phyloP scores from a whole-genome alignment of 129 eudicot species.

The Dittrichia graveolens region DNA sequence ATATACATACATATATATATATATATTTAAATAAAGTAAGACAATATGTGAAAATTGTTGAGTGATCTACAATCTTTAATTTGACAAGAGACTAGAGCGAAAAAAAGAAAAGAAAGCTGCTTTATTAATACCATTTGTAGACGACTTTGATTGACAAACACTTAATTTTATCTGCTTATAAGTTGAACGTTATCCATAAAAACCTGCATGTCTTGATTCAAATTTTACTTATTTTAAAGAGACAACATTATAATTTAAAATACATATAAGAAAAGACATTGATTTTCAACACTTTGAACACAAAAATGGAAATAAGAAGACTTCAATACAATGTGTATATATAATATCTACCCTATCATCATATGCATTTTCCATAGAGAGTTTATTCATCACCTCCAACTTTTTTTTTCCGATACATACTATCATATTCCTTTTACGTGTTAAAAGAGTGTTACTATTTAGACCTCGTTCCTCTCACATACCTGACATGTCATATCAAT shows the following conservation, averaged over 20 bases:
- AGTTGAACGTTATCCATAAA: background rate
- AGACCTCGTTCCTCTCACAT: too few species aligned
- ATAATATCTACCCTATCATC: background rate
- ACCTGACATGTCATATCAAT: conserved; percentile 9
- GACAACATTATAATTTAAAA: background rate
- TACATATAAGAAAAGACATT: background rate
- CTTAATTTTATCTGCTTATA: background rate
- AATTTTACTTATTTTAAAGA: background rate
- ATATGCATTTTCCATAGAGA: background rate
- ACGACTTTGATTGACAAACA: conserved; percentile 9
- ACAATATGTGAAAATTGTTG: background rate
- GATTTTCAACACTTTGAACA: background rate
- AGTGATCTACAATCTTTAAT: background rate
- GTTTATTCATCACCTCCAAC: too few species aligned
- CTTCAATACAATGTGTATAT: too few species aligned
- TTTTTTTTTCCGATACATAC: too few species aligned
- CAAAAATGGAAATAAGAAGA: background rate
- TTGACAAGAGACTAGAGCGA: background rate
- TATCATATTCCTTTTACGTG: too few species aligned
- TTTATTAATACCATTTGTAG: background rate
- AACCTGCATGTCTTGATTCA: background rate
- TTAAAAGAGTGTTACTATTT: too few species aligned
- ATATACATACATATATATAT: too few species aligned
- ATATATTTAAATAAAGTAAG: too few species aligned
- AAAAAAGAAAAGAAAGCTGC: background rate